Percentiles rank a stretch among this genome's conserved stretches.
These are phyloP conservation scores for Grammothele lineata DNA, from an alignment of 768 basidiomycete genomes.

Conservation along the genomic window DNA sequence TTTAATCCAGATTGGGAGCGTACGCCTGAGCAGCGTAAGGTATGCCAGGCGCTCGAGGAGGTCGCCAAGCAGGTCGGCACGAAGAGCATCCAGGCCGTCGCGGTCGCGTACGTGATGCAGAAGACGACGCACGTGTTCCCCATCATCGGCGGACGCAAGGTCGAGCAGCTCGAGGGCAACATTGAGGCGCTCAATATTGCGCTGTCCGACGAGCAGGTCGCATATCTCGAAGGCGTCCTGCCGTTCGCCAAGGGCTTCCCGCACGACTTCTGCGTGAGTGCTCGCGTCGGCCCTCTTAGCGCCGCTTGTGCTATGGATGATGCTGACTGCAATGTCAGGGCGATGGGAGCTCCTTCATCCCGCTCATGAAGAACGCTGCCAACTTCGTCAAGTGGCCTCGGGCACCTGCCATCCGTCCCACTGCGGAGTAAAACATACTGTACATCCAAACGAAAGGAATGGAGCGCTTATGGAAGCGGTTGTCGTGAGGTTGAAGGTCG, in stretches of 20 bases:
- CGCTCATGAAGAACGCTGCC: slow-evolving; percentile 13
- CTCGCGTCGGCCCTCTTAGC: not conserved
- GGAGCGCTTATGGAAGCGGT: no score
- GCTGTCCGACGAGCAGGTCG: slow-evolving; percentile 41
- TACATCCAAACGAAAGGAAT: no score
- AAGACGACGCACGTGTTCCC: slow-evolving; percentile 40
- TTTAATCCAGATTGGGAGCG: slow-evolving; percentile 38
- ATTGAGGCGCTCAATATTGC: slow-evolving; percentile 44
- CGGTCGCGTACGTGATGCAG: slow-evolving; percentile 51
- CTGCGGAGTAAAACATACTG: no score
- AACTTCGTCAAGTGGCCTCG: slow-evolving; percentile 25
- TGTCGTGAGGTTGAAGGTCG: no score
- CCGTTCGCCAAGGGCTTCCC: slow-evolving; percentile 49
- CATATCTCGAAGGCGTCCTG: slow-evolving; percentile 37
- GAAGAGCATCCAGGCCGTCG: slow-evolving; percentile 28
- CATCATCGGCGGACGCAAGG: slow-evolving; percentile 47
- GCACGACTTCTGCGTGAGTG: slow-evolving; percentile 18
- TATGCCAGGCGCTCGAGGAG: slow-evolving; percentile 43
- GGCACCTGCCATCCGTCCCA: slow-evolving; percentile 14
- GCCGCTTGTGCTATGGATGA: not conserved
- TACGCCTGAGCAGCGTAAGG: slow-evolving; percentile 37
- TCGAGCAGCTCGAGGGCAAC: slow-evolving; percentile 47
- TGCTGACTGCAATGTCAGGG: slow-evolving; percentile 11
- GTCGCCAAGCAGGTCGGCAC: slow-evolving; percentile 47
- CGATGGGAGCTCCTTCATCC: slow-evolving; percentile 16